phyloP scores from a whole-genome alignment of 2,329 filamentous ascomycete species.

The Lachnellula arida region DNA sequence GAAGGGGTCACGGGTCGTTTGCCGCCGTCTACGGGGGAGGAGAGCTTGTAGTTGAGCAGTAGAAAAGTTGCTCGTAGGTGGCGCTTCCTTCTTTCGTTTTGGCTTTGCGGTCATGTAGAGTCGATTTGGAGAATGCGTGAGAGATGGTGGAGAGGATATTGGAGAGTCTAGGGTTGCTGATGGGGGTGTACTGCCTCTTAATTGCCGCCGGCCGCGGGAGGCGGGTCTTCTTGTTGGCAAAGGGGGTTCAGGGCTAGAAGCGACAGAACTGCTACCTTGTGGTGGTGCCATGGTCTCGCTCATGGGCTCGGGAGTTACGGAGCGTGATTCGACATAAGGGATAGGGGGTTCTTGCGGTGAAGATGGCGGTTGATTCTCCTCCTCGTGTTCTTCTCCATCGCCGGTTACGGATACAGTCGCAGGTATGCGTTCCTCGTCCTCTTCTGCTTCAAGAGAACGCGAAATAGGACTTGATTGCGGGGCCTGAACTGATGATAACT shows the following conservation, averaged over 20 bases:
- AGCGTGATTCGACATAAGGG: slow-evolving; percentile 21
- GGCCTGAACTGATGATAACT: slow-evolving; percentile 34
- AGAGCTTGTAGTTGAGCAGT: slow-evolving; percentile 36
- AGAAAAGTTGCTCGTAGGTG: slow-evolving; percentile 25
- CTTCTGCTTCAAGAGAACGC: slow-evolving; percentile 7
- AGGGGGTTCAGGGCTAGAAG: slow-evolving; percentile 20
- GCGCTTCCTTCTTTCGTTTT: slow-evolving; percentile 16
- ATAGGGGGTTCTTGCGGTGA: slow-evolving; percentile 10
- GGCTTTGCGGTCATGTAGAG: slow-evolving; percentile 13
- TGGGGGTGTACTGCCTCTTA: slow-evolving; percentile 25
- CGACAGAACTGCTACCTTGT: slow-evolving; percentile 27
- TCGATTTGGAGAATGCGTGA: slow-evolving; percentile 60
- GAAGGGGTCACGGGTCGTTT: slow-evolving; percentile 31
- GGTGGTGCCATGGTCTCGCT: slow-evolving; percentile 34
- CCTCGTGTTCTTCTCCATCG: slow-evolving; percentile 15
- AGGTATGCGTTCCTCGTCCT: slow-evolving; percentile 22
- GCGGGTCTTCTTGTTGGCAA: slow-evolving; percentile 11
- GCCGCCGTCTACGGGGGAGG: slow-evolving; percentile 31
- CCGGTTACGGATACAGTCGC: slow-evolving; percentile 21
- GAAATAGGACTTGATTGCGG: slow-evolving; percentile 24
- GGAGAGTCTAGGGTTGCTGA: slow-evolving; percentile 27
- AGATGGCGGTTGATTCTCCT: slow-evolving; percentile 10
- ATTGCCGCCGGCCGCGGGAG: slow-evolving; percentile 21
- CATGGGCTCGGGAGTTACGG: slow-evolving; percentile 25
- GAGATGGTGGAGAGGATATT: slow-evolving; percentile 57